Base-by-base conservation (phyloP, 306 rosid genomes). In the Acacia confusa region DNA sequence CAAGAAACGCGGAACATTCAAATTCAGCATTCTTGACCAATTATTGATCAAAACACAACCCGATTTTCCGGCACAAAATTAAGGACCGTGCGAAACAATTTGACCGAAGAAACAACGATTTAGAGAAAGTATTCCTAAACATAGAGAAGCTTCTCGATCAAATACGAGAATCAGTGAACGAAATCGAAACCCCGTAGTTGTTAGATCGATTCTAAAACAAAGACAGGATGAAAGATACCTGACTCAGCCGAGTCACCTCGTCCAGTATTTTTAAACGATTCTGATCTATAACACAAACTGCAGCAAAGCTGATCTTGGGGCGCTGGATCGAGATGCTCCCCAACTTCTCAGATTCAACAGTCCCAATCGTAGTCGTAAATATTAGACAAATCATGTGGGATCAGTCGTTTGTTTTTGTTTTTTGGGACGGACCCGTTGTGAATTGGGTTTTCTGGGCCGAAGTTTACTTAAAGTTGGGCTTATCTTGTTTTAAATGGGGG, bases 1-100 rank as follows among this genome's bases (percentile, higher is more conserved):
- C 6, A 36, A 74, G 14, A 7, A 53, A 13, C 66, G n/a, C 1
- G 7, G 44, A 58, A 24, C 68, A 58, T 30, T 13, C 3, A 15
- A 78, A 57, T 79, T 71, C 78, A 72, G 6, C 24, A 32, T 16
- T 24, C 34, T 76, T 12, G 63, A 63, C 72, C 64, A 41, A 28
- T 41, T 61, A 24, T 47, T 53, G 82, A 69, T 82, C 81, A 80
- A 53, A 82, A 43, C 41, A 63, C 17, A 19, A 28, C 36, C 36
- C 11, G 4, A 10, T 3, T 16, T 47, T 24, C 61, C 7, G 28
- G 40, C n/a, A 48, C 65, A 20, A 2, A 48, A 72, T 3, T 22
- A 63, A 27, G 10, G 47, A 52, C 32, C 77, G 22, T 30, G n/a
- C 45, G 30, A 73, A 43, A 9, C 16, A 19, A 73, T 28, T 27